phyloP scores from a whole-genome alignment of 2,329 filamentous ascomycete genomes.

The Ophiostoma sp. region DNA sequence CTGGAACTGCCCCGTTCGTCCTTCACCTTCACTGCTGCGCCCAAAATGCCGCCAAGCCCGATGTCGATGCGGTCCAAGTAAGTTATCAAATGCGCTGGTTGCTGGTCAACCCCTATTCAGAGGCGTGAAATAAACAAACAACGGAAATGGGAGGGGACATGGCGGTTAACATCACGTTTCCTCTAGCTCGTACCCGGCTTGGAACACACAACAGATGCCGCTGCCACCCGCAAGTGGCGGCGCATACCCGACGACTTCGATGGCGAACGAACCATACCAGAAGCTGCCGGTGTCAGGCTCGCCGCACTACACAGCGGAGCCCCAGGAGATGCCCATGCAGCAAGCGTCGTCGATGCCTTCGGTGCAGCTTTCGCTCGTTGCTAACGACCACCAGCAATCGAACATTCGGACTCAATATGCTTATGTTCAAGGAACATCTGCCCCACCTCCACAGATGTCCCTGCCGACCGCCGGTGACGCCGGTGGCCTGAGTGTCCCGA shows the following conservation, averaged over 20 bases:
- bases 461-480: slow-evolving; percentile 43
- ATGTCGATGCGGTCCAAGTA: slow-evolving; percentile 61
- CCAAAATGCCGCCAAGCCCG: slow-evolving; percentile 56
- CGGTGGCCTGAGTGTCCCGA: slow-evolving; percentile 53
- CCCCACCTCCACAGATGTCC: slow-evolving; percentile 53
- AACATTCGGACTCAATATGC: slow-evolving; percentile 56
- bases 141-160: background rate
- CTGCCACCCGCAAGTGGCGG: slow-evolving; percentile 32
- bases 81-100: slow-evolving; percentile 36
- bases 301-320: slow-evolving; percentile 51
- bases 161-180: slow-evolving; percentile 33
- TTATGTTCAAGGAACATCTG: slow-evolving; percentile 53
- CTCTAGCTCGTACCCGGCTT: slow-evolving; percentile 58
- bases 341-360: slow-evolving; percentile 54
- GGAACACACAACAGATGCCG: slow-evolving; percentile 54
- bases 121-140: background rate
- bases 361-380: slow-evolving; percentile 52
- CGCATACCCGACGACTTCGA: slow-evolving; percentile 49
- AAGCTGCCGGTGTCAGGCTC: slow-evolving; percentile 54
- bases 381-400: slow-evolving; percentile 50
- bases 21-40: slow-evolving; percentile 57
- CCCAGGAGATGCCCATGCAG: slow-evolving; percentile 55
- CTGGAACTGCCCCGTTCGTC: slow-evolving; percentile 57
- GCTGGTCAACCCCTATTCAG: background rate
- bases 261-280: slow-evolving; percentile 53